phyloP scores from a whole-genome alignment of 2,329 filamentous ascomycete species.

The Fusarium illudens region DNA sequence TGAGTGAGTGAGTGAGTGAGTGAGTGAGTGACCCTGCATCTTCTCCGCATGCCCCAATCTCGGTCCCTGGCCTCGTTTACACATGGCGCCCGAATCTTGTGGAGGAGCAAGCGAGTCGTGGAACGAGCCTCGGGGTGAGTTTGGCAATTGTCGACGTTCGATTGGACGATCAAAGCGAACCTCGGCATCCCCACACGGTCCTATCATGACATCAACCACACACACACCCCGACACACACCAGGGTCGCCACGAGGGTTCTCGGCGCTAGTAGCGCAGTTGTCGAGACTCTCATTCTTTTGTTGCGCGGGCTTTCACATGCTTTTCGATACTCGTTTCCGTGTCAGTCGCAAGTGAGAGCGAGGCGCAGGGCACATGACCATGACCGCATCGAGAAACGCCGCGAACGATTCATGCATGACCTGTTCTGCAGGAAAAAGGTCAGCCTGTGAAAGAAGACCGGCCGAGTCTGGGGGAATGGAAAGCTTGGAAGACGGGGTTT shows the following conservation, averaged over 20 bases:
- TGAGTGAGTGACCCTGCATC: background rate
- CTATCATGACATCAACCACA: conserved; percentile 37
- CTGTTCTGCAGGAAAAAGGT: background rate
- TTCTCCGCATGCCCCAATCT: conserved; percentile 27
- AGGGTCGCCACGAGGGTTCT: conserved; percentile 5
- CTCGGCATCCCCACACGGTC: conserved; percentile 39
- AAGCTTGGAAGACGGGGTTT: background rate
- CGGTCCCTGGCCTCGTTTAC: conserved; percentile 7
- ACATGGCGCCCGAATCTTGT: background rate
- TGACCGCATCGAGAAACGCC: conserved; percentile 31
- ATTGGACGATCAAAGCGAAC: conserved; percentile 29
- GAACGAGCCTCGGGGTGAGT: conserved; percentile 24
- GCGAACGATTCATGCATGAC: conserved; percentile 37
- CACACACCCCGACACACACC: background rate
- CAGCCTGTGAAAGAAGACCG: background rate
- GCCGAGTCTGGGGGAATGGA: background rate
- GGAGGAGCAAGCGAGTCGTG: conserved; percentile 12
- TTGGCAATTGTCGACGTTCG: conserved; percentile 38
- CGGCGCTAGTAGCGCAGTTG: conserved; percentile 9
- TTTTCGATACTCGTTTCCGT: no score
- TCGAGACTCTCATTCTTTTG: background rate
- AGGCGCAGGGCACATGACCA: conserved; percentile 35
- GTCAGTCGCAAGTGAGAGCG: no score
- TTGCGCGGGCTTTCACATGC: conserved; percentile 35
- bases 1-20: background rate